These are phyloP conservation scores for Podospora pseudoanserina DNA, from an alignment of 495 filamentous ascomycete genomes.

Conservation along the genomic window DNA sequence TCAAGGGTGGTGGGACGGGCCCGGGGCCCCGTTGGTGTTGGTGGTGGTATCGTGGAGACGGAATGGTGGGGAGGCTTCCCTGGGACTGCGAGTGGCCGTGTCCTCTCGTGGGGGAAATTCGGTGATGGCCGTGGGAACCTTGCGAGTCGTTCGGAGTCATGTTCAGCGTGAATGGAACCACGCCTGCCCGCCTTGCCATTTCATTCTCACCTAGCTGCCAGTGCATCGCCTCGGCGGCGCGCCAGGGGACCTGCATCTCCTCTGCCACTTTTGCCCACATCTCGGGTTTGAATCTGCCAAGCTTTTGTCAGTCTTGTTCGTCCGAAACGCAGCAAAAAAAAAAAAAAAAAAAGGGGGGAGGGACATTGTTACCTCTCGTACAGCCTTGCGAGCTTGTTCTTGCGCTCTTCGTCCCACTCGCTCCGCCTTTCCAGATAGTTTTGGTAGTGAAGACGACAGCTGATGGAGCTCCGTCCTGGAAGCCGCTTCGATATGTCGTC, in stretches of 20 bases:
- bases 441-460: conserved; percentile 92
- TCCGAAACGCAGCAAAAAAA: neutral
- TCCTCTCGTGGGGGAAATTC: conserved; percentile 33
- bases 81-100: conserved; percentile 49
- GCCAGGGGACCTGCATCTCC: conserved; percentile 96
- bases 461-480: conserved; percentile 86
- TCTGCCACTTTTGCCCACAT: conserved; percentile 94
- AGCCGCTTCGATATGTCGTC: conserved; percentile 91
- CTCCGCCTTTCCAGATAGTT: conserved; percentile 89
- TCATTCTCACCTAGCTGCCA: conserved; percentile 93
- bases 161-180: conserved; percentile 71
- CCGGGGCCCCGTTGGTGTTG: conserved; percentile 20
- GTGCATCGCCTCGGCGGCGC: conserved; percentile 94
- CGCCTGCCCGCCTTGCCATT: conserved; percentile 86
- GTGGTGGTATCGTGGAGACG: conserved; percentile 34
- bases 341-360: no score
- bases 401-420: conserved; percentile 96
- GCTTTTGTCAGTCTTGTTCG: conserved; percentile 21
- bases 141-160: conserved; percentile 56
- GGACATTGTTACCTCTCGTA: conserved; percentile 78
- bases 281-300: conserved; percentile 81
- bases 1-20: conserved; percentile 17
- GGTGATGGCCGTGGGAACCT: conserved; percentile 26
- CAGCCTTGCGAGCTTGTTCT: conserved; percentile 89
- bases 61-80: conserved; percentile 38